Evolutionary conservation across 306 rosid genomes (phyloP).

Genomic region (Cicer judaicum): DNA sequence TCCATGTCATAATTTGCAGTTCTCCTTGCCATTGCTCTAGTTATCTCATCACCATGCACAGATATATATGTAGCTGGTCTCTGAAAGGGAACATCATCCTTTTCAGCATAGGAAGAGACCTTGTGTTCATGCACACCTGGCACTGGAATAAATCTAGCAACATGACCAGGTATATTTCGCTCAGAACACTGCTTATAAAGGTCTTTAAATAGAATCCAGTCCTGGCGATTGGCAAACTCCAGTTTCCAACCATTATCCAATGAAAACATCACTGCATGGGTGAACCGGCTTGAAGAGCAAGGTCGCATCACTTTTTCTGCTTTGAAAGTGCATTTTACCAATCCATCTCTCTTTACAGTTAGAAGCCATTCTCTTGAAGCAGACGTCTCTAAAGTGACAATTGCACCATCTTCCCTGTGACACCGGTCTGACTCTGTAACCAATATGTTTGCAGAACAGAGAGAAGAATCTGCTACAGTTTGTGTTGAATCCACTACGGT

Average conservation of each 20-base stretch:
- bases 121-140: slow-evolving; percentile 70
- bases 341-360: slow-evolving; percentile 68
- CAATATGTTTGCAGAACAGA: slow-evolving; percentile 69
- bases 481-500: slow-evolving; percentile 21
- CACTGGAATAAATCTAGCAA: slow-evolving; percentile 67
- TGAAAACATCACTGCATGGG: slow-evolving; percentile 59
- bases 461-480: slow-evolving; percentile 46
- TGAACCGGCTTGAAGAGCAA: slow-evolving; percentile 54
- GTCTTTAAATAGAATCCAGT: slow-evolving; percentile 75
- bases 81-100: slow-evolving; percentile 41
- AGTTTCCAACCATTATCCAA: slow-evolving; percentile 70
- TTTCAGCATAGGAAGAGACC: slow-evolving; percentile 61
- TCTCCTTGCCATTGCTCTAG: slow-evolving; percentile 66
- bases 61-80: slow-evolving; percentile 74
- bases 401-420: slow-evolving; percentile 59
- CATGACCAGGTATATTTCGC: slow-evolving; percentile 53
- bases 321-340: slow-evolving; percentile 56
- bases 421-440: slow-evolving; percentile 62
- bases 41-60: slow-evolving; percentile 62
- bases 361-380: slow-evolving; percentile 72
- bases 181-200: slow-evolving; percentile 83
- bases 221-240: slow-evolving; percentile 69
- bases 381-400: slow-evolving; percentile 58
- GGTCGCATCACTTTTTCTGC: slow-evolving; percentile 75
- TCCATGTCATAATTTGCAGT: slow-evolving; percentile 86